Evolutionary conservation across 768 basidiomycete species (phyloP).

Genomic region (Suillus ampliporus): DNA sequence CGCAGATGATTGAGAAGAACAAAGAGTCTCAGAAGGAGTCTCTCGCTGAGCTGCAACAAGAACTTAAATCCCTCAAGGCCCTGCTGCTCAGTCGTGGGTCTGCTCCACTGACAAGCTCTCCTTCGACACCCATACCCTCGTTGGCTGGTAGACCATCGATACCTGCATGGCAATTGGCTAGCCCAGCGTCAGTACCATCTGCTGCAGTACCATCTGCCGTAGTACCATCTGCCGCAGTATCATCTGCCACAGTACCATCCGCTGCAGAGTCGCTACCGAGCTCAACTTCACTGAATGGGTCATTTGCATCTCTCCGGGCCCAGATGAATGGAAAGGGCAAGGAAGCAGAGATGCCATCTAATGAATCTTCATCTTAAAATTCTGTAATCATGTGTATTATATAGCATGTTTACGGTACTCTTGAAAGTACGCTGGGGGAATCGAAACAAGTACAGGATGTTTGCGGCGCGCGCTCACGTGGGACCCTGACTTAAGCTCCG

Average conservation of each 20-base stretch:
- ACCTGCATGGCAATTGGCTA: conserved; percentile 89
- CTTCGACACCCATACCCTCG: conserved; percentile 56
- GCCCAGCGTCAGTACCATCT: conserved; percentile 32
- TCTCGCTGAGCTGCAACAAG: conserved; percentile 86
- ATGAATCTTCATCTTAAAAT: conserved; percentile 22
- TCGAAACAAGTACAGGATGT: neutral
- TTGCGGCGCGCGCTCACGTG: conserved; percentile 5
- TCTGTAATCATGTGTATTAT: neutral
- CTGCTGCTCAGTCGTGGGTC: conserved; percentile 79
- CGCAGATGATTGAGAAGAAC: conserved; percentile 93
- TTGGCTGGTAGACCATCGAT: conserved; percentile 71
- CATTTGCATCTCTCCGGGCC: conserved; percentile 21
- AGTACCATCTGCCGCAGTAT: no score
- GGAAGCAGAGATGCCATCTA: conserved; percentile 43
- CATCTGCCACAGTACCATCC: conserved; percentile 25
- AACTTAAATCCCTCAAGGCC: conserved; percentile 93
- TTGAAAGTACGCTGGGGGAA: neutral
- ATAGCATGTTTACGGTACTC: neutral
- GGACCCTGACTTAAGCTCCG: conserved; percentile 10
- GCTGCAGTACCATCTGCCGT: no score
- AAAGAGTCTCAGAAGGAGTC: conserved; percentile 85
- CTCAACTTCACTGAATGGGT: conserved; percentile 19
- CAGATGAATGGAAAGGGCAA: conserved; percentile 62
- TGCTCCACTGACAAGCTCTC: conserved; percentile 47
- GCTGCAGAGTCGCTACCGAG: conserved; percentile 22